Evolutionary conservation across 331 rosid genomes (phyloP), one percentile per base, ranked within the genome.

Genomic region (Pyrus hybrid): DNA sequence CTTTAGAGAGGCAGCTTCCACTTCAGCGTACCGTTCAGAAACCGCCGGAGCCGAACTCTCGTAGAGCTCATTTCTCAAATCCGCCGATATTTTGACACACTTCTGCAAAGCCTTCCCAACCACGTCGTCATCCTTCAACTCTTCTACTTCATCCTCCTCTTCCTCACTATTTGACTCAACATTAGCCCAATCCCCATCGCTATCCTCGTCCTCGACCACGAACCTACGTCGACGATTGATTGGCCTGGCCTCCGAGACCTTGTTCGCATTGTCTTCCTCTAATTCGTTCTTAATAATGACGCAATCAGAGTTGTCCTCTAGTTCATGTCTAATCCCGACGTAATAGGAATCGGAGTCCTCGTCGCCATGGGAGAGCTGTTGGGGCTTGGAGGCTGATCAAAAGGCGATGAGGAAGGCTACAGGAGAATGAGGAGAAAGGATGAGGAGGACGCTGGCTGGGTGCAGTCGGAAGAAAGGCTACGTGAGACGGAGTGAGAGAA

Each of bases 31-130:
- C 58, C 94, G 87, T 30, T 88, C 90, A 49, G 89, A 91, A 53
- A 62, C 67, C 5, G 87, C 75, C 23, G 87, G 68, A 7, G 83
- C 84, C 4, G 93, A 81, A 12, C 97, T 88, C 8, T 96, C 96
- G 51, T 80, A 88, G 5, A 91, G 90, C 66, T 90, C 97, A 14
- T 80, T 82, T 54, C 83, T 91, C 96, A 93, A 79, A 84, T 93
- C 98, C 1, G 90, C 85, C 16, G 97, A 90, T 77, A 93, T 90
- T 71, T 79, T 91, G 0, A 90, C 88, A 72, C 97, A 91, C 83
- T 93, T 93, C 32, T 86, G 96, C 85, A 93, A 78, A 83, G 98
- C 97, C 88, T 78, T 90, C 79, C 89, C 93, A 8, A 93, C 97
- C 58, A 93, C 89, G 66, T 89, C 97, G 17, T 64, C 83, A 13